A percentile compares a stretch with the other conserved stretches of the same genome.
These are phyloP conservation scores for Saccharomycopsis vini DNA, from an alignment of 805 yeast species.

Conservation along the genomic window DNA sequence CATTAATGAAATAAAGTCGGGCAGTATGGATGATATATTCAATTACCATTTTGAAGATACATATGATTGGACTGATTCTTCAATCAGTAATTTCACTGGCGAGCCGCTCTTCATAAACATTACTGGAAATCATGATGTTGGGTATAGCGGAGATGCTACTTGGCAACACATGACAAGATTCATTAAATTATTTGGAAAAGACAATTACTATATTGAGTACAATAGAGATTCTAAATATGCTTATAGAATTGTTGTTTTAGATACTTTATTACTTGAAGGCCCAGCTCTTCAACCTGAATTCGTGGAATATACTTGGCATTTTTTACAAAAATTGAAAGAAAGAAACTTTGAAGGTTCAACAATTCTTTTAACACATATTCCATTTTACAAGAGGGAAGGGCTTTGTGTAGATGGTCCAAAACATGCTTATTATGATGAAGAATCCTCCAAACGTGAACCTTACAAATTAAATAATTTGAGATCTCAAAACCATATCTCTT, in stretches of 20 bases:
- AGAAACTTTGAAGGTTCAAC: constrained; percentile 68
- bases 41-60: constrained; percentile 49
- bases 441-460: constrained; percentile 45
- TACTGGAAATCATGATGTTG: constrained; percentile 94
- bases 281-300: constrained; percentile 76
- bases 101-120: constrained; percentile 71
- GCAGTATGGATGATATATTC: constrained; percentile 27
- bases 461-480: constrained; percentile 63
- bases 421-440: constrained; percentile 47
- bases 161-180: constrained; percentile 84
- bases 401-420: constrained; percentile 83
- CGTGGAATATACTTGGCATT: constrained; percentile 59
- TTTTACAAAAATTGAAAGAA: constrained; percentile 50
- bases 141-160: constrained; percentile 91
- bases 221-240: constrained; percentile 54
- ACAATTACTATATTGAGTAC: constrained; percentile 73
- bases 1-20: constrained; percentile 28
- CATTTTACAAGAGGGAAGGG: constrained; percentile 75
- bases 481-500: constrained; percentile 77
- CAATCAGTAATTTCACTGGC: constrained; percentile 27
- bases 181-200: constrained; percentile 66
- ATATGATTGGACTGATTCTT: constrained; percentile 53
- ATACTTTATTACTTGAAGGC: constrained; percentile 79
- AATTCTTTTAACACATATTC: constrained; percentile 78
- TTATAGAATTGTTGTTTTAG: constrained; percentile 86